phyloP scores from a whole-genome alignment of 805 yeast species.

The Saccharomycopsis sp. region DNA sequence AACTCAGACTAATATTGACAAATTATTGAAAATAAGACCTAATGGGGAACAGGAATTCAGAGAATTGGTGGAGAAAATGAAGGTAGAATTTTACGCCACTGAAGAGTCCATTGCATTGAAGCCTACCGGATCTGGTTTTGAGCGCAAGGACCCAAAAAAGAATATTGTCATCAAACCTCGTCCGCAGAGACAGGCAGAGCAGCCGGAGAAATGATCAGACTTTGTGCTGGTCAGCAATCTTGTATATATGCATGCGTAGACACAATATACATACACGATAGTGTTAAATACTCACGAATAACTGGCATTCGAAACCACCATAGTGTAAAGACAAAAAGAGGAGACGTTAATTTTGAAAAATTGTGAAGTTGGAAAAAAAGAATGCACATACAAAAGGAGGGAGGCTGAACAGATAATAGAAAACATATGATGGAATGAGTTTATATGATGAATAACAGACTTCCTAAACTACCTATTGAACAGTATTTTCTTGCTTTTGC shows the following conservation, averaged over 20 bases:
- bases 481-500: slow-evolving; percentile 27
- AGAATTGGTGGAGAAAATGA: slow-evolving; percentile 55
- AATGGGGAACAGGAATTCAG: slow-evolving; percentile 50
- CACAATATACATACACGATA: not conserved
- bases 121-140: slow-evolving; percentile 2
- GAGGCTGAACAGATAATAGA: not conserved
- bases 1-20: slow-evolving; percentile 51
- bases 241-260: not conserved
- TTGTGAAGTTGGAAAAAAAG: not conserved
- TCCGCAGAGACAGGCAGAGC: not conserved
- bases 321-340: not conserved
- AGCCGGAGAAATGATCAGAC: not conserved
- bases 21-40: slow-evolving; percentile 39
- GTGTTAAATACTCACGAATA: too few species aligned
- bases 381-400: not conserved
- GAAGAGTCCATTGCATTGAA: slow-evolving; percentile 17
- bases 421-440: too few species aligned
- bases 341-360: not conserved
- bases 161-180: not conserved
- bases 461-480: slow-evolving; percentile 2
- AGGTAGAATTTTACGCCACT: slow-evolving; percentile 35
- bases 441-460: not conserved
- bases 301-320: too few species aligned
- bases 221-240: too few species aligned
- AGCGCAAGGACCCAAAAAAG: not conserved